phyloP scores from a whole-genome alignment of 345 rosid species.

The Hibiscus trionum region DNA sequence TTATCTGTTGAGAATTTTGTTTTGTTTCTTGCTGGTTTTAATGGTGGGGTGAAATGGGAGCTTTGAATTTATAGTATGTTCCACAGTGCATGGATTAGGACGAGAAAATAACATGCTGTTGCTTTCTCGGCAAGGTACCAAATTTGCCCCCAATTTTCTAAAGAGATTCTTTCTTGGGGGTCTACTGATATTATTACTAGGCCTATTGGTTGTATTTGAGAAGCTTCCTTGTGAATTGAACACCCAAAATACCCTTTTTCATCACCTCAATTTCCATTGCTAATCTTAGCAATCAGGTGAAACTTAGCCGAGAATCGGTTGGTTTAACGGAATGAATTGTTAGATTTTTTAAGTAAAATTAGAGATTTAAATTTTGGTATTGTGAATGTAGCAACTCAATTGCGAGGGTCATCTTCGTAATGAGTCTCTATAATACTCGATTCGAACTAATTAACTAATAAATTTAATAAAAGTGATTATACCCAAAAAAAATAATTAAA shows the following conservation, averaged over 20 bases:
- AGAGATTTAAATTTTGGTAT: no score
- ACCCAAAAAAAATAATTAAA: no score
- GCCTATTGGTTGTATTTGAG: constrained; percentile 1
- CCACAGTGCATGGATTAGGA: constrained; percentile 21
- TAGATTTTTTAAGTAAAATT: no score
- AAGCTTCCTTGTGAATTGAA: constrained; percentile 13
- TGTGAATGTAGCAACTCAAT: no score
- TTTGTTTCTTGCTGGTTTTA: neutral
- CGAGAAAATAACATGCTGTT: neutral
- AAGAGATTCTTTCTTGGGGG: constrained; percentile 35
- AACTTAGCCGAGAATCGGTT: no score
- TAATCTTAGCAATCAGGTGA: no score
- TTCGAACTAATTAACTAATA: no score
- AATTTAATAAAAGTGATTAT: no score
- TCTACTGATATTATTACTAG: constrained; percentile 17
- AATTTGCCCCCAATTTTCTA: constrained; percentile 22
- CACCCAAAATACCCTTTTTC: neutral
- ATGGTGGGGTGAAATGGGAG: neutral
- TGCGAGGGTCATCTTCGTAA: no score
- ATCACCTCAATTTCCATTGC: neutral
- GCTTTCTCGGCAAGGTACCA: constrained; percentile 20
- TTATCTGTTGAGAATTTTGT: neutral
- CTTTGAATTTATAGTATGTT: constrained; percentile 19
- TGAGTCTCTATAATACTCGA: no score
- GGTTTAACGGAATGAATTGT: no score